Evolutionary conservation across 148 eudicot genomes (phyloP).

Genomic region (Fagopyrum esculentum): DNA sequence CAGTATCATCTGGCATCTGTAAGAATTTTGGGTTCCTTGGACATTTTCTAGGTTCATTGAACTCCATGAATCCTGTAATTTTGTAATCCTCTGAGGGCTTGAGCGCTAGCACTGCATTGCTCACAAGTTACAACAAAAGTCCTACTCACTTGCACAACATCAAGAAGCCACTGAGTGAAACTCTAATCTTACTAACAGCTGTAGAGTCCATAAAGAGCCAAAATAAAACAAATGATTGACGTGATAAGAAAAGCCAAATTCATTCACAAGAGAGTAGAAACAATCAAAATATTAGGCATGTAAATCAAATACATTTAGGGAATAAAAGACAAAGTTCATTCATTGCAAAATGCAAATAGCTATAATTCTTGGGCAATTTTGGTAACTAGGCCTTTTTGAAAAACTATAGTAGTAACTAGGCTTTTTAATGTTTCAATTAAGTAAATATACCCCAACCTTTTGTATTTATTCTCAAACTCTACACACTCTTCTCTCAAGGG

Average conservation of each 20-base stretch:
- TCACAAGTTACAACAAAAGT: not conserved
- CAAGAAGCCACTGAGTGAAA: not conserved
- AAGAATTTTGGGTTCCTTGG: conserved; percentile 21
- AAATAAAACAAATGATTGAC: not conserved
- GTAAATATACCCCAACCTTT: no score
- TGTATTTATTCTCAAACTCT: no score
- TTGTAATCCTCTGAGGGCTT: not conserved
- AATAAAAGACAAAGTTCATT: not conserved
- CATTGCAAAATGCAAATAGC: not conserved
- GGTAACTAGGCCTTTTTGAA: no score
- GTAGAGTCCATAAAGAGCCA: not conserved
- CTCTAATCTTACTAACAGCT: not conserved
- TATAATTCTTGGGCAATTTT: no score
- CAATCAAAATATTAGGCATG: not conserved
- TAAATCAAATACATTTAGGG: not conserved
- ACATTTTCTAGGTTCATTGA: not conserved
- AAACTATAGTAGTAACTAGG: no score
- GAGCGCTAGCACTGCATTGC: not conserved
- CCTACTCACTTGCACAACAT: not conserved
- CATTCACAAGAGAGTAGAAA: not conserved
- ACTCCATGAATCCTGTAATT: conserved; percentile 1
- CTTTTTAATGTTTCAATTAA: no score
- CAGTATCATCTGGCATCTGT: conserved; percentile 23
- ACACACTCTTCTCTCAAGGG: no score
- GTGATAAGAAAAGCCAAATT: not conserved